These are phyloP conservation scores for Aspergillus ruber DNA, from an alignment of 2,329 filamentous ascomycete genomes.

Conservation along the genomic window DNA sequence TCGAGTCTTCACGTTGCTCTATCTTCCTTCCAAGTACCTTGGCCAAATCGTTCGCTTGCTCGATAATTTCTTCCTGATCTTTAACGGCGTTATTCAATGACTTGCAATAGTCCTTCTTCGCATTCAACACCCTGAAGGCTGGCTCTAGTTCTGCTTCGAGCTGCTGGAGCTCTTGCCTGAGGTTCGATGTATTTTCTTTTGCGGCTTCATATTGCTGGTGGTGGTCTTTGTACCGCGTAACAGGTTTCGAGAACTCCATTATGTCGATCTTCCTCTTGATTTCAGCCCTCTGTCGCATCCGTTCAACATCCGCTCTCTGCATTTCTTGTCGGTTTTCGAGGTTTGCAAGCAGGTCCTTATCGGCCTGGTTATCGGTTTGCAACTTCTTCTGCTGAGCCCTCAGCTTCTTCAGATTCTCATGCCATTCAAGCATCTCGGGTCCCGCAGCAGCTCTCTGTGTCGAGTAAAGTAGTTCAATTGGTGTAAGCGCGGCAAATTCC, in stretches of 20 bases:
- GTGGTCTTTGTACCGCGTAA: conserved; percentile 58
- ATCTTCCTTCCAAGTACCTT: conserved; percentile 36
- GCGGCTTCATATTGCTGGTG: conserved; percentile 44
- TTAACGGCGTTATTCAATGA: conserved; percentile 52
- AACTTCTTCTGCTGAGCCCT: conserved; percentile 63
- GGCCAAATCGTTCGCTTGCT: conserved; percentile 47
- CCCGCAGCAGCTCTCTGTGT: conserved; percentile 85
- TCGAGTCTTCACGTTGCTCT: conserved; percentile 31
- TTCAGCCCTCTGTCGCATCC: conserved; percentile 66
- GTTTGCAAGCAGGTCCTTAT: conserved; percentile 58
- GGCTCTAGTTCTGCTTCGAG: conserved; percentile 61
- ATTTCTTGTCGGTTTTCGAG: conserved; percentile 67
- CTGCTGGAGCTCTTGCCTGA: conserved; percentile 51
- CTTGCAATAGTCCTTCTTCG: conserved; percentile 59
- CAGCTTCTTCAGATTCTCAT: conserved; percentile 65
- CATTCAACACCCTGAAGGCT: conserved; percentile 59
- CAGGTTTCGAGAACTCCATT: conserved; percentile 59
- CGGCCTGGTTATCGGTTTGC: conserved; percentile 51
- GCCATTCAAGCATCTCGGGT: conserved; percentile 70
- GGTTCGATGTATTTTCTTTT: conserved; percentile 51
- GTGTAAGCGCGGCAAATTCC: conserved; percentile 79
- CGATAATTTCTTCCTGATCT: conserved; percentile 50
- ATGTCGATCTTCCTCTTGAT: conserved; percentile 59
- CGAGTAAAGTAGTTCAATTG: conserved; percentile 73
- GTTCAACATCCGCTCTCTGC: conserved; percentile 75